Percentiles rank a stretch among this genome's conserved stretches.
These are phyloP conservation scores for Starmerella vitae DNA, from an alignment of 805 yeast species.

Conservation along the genomic window DNA sequence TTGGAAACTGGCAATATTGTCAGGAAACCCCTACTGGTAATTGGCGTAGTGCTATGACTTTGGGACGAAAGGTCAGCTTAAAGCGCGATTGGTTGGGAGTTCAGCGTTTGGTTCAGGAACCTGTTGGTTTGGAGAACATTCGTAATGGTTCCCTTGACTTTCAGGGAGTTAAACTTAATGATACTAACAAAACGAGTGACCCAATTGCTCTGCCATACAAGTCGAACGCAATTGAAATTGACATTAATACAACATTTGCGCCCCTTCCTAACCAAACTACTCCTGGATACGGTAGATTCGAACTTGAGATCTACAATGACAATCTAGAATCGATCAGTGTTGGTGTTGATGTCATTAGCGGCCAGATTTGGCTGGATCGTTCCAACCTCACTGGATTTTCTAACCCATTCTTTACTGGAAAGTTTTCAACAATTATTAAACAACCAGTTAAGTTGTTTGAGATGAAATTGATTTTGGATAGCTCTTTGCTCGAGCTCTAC, in stretches of 20 bases:
- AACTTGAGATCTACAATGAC: constrained; percentile 6
- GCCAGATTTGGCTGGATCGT: constrained; percentile 17
- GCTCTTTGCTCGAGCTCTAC: constrained; percentile 14
- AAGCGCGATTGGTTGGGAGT: constrained; percentile 6
- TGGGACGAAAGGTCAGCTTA: constrained; percentile 13
- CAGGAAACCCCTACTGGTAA: constrained; percentile 28
- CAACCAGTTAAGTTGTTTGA: constrained; percentile 1
- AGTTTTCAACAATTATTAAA: constrained; percentile 12
- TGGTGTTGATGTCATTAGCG: constrained; percentile 10
- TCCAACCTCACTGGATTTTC: constrained; percentile 9
- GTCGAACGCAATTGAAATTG: constrained; percentile 6
- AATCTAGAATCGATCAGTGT: constrained; percentile 7
- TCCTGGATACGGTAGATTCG: constrained; percentile 5
- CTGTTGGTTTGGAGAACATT: constrained; percentile 7
- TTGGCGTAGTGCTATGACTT: constrained; percentile 31
- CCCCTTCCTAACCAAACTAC: background rate
- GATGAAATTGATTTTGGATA: constrained; percentile 14
- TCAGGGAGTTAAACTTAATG: background rate
- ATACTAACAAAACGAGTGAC: background rate
- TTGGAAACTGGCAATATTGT: constrained; percentile 34
- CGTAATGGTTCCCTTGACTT: background rate
- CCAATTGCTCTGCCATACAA: background rate
- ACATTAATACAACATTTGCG: background rate
- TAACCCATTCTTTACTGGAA: constrained; percentile 16
- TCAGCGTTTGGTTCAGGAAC: constrained; percentile 9